Evolutionary conservation across 2,329 filamentous ascomycete species (phyloP), one percentile per base, ranked within the genome.

Genomic region (Cladosporium velox): DNA sequence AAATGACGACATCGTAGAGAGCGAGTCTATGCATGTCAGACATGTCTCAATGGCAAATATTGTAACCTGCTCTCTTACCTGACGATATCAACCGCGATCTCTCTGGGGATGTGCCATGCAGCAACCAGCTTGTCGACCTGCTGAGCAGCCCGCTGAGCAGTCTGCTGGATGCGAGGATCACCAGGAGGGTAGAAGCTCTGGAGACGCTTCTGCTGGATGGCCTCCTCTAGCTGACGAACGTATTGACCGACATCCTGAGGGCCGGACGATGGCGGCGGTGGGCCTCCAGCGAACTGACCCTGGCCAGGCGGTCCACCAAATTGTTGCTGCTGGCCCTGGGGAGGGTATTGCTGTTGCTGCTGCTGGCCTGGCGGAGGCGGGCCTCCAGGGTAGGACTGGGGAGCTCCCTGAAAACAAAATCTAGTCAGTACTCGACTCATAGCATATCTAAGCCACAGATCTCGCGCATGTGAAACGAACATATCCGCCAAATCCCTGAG

Each of bases 51-150:
- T 6, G 2, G 14, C 8, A 38, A 3, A 3, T 1, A 1, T 38
- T 21, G 6, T 3, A 7, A 24, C 5, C 1, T 8, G 21, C 3
- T 14, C 41, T 2, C 32, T 26, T 14, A 58, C 55, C 55, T 41
- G 72, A 88, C 85, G 66, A 89, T 83, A 74, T 89, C 87, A 65
- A 84, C 86, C 55, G 85, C 87, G 66, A 89, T 84, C 76, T 89
- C 87, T 68, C 81, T 81, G 8, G 82, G 82, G 59, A 89, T 81
- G 65, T 80, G 79, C 84, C 86, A 88, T 69, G 84, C 81, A 67
- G 83, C 79, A 65, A 85, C 85, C 57, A 89, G 77, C 67, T 82
- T 82, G 67, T 84, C 83, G 69, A 88, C 80, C 73, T 85, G 83
- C 60, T 77, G 74, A 4, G 79, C 76, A 15, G 84, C 84, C 49